Evolutionary conservation across 2,329 filamentous ascomycete species (phyloP), one percentile per base, ranked within the genome.

Genomic region (Xylaria polymorpha): DNA sequence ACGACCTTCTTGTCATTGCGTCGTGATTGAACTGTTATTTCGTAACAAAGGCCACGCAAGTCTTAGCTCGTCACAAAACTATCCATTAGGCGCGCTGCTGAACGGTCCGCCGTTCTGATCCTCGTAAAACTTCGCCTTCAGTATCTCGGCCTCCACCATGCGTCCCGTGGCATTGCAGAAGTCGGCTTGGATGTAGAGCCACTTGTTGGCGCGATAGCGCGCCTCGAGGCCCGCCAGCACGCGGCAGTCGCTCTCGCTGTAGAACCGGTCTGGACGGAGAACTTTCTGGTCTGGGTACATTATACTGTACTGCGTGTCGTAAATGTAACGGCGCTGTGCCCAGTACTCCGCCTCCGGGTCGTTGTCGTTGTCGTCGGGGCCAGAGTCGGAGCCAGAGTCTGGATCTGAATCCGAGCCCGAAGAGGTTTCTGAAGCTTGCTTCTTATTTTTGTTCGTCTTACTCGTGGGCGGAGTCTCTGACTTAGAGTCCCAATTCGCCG

Each of bases 111-210:
- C 7, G 25, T 32, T 41, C 43, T 59, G 41, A 7, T 69, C 53
- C 58, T 72, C 65, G 41, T 73, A 69, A 46, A 78, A 74, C 73
- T 78, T 78, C 10, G 68, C 66, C 69, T 65, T n/a, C 12, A 79
- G 64, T 9, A 78, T n/a, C 29, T 72, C 60, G 0, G 50, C 32
- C 1, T 72, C 61, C 8, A 78, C 57, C 71, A 72, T 72, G 46
- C 73, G 71, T 5, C 77, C 77, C 0, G 77, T 77, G 25, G 74
- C 66, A 67, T 77, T 78, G 44, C 64, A 70, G 67, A 79, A 79
- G 1, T 77, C 75, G n/a, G 73, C 69, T 60, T 75, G 69, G 44
- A 78, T 70, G 22, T 73, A 20, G 10, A 73, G 51, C 72, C 73
- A 78, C 67, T 73, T 75, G 58, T 74, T 58, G 39, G 70, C 69